These are phyloP conservation scores for Apiosordaria backusii DNA, from an alignment of 495 filamentous ascomycete species.

Conservation along the genomic window DNA sequence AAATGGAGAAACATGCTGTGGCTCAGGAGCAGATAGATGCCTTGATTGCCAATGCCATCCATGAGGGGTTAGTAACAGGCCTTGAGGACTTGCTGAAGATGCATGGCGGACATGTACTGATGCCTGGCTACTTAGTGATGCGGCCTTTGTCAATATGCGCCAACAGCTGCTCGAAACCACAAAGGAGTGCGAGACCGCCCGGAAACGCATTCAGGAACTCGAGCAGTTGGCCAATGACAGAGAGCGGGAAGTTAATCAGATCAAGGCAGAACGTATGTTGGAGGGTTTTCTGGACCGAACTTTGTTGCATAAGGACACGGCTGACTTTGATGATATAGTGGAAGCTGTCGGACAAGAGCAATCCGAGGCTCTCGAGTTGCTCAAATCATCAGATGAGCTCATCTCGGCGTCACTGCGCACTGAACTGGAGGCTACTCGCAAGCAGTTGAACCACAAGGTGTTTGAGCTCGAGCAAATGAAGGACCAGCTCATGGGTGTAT, in stretches of 20 bases:
- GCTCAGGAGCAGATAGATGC: conserved; percentile 49
- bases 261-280: conserved; percentile 37
- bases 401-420: conserved; percentile 49
- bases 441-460: conserved; percentile 36
- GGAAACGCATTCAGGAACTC: conserved; percentile 41
- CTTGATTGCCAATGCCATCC: conserved; percentile 42
- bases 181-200: conserved; percentile 34
- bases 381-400: conserved; percentile 52
- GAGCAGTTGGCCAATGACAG: conserved; percentile 43
- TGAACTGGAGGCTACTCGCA: conserved; percentile 49
- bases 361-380: conserved; percentile 44
- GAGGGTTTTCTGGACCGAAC: neutral
- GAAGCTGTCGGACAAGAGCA: conserved; percentile 47
- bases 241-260: conserved; percentile 44
- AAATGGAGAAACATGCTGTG: conserved; percentile 50
- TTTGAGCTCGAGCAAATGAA: conserved; percentile 49
- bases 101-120: conserved; percentile 34
- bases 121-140: conserved; percentile 38
- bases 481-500: conserved; percentile 47
- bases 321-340: conserved; percentile 36
- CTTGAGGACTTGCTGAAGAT: conserved; percentile 24
- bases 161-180: conserved; percentile 32
- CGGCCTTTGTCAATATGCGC: conserved; percentile 38
- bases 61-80: conserved; percentile 48
- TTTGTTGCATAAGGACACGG: neutral